These are phyloP conservation scores for Acer yangbiense DNA, from an alignment of 345 rosid genomes.

Conservation along the genomic window DNA sequence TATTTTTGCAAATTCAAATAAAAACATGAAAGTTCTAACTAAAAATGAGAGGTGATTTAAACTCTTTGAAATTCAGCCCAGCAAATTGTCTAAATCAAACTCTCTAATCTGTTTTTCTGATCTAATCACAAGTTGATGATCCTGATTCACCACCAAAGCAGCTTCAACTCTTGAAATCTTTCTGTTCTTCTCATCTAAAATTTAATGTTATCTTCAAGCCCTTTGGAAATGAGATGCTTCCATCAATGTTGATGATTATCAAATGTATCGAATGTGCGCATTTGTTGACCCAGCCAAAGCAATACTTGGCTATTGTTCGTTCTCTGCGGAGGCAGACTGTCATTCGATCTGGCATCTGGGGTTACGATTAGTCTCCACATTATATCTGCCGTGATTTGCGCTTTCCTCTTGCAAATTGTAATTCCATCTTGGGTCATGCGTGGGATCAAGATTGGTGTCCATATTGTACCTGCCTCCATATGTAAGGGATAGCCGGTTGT, in stretches of 20 bases:
- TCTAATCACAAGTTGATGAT: no score
- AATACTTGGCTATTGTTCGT: background rate
- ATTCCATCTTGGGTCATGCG: background rate
- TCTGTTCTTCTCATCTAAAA: no score
- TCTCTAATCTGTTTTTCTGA: no score
- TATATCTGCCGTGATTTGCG: conserved; percentile 5
- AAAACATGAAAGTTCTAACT: no score
- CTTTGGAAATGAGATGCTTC: background rate
- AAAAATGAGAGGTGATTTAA: no score
- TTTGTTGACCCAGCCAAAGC: conserved; percentile 20
- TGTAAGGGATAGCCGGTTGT: background rate
- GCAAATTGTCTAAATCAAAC: no score
- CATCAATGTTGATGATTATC: conserved; percentile 6
- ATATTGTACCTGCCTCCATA: background rate
- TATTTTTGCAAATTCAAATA: no score
- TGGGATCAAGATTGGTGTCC: background rate
- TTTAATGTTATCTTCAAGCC: background rate
- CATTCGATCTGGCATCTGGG: background rate
- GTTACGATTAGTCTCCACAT: background rate
- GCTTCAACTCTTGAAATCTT: no score
- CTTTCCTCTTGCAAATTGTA: background rate
- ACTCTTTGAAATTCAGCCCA: no score
- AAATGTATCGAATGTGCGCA: conserved; percentile 1
- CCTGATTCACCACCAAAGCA: no score
- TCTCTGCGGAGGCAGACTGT: background rate